phyloP scores from a whole-genome alignment of 345 rosid genomes.

The Clausena lansium region DNA sequence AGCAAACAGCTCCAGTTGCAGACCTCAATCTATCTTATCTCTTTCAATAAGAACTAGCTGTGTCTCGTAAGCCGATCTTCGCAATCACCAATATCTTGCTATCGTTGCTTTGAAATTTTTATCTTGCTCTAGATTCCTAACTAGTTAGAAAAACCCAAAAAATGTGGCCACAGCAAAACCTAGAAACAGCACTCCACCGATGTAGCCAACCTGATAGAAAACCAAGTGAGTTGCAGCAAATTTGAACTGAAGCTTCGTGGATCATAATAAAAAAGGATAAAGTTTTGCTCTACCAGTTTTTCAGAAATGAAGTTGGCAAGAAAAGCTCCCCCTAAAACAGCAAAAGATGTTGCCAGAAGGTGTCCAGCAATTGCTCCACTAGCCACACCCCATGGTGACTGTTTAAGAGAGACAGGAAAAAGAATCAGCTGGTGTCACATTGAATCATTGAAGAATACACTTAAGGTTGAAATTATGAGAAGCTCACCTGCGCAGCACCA shows the following conservation, averaged over 20 bases:
- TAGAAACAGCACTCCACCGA: constrained; percentile 83
- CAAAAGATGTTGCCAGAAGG: constrained; percentile 76
- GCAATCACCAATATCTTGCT: background rate
- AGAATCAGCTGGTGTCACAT: background rate
- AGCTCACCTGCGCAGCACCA: constrained; percentile 84
- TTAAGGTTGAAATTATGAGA: background rate
- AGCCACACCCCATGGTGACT: constrained; percentile 99
- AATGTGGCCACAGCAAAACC: constrained; percentile 86
- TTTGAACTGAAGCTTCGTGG: background rate
- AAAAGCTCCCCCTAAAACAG: constrained; percentile 88
- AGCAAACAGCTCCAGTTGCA: background rate
- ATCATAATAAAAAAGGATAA: background rate
- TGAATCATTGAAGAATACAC: background rate
- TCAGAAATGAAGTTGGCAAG: constrained; percentile 94
- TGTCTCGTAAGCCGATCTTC: background rate
- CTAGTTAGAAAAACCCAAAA: constrained; percentile 70
- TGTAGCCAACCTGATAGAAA: constrained; percentile 79
- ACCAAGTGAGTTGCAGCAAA: constrained; percentile 11
- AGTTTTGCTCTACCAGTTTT: constrained; percentile 57
- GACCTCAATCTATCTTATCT: background rate
- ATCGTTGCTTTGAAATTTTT: constrained; percentile 8
- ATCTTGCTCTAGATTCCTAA: background rate
- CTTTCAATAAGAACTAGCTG: background rate
- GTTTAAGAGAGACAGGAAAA: constrained; percentile 6
- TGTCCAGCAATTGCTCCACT: constrained; percentile 97